These are phyloP conservation scores for Fusarium stilboides DNA, from an alignment of 2,329 filamentous ascomycete species.

Conservation along the genomic window DNA sequence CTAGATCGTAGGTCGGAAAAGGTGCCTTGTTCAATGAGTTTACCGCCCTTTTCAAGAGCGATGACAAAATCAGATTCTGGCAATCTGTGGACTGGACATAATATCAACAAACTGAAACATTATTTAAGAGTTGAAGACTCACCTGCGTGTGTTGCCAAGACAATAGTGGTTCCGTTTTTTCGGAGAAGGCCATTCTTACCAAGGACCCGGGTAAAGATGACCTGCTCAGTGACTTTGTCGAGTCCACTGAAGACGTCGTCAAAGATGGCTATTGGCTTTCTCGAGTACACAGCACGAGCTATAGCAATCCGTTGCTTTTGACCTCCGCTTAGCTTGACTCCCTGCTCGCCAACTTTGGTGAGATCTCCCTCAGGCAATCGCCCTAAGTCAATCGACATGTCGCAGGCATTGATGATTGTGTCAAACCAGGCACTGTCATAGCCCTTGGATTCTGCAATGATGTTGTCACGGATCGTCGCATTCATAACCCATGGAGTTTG, in stretches of 20 bases:
- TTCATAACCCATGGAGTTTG: constrained; percentile 56
- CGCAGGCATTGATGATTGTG: constrained; percentile 54
- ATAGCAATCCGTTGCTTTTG: constrained; percentile 55
- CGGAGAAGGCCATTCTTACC: constrained; percentile 55
- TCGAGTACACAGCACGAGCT: constrained; percentile 54
- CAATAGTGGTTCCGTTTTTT: constrained; percentile 48
- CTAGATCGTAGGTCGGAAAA: constrained; percentile 56
- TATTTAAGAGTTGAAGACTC: not conserved
- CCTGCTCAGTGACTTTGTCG: constrained; percentile 59
- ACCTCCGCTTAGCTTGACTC: constrained; percentile 55
- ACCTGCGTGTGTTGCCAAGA: constrained; percentile 57
- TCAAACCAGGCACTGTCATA: constrained; percentile 54
- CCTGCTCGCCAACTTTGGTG: constrained; percentile 52
- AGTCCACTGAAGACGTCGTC: constrained; percentile 60
- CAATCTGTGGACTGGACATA: constrained; percentile 50
- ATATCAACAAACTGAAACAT: not conserved
- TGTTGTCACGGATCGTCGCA: constrained; percentile 54
- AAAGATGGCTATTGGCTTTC: constrained; percentile 54
- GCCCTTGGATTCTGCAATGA: constrained; percentile 51
- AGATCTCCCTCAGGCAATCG: constrained; percentile 45
- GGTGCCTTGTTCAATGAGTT: constrained; percentile 58
- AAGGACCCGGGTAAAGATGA: constrained; percentile 59
- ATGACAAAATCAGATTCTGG: constrained; percentile 62
- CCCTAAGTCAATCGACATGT: constrained; percentile 51
- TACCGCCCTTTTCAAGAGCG: constrained; percentile 58